phyloP scores from a whole-genome alignment of 805 yeast genomes.

The Starmerella davenportii region DNA sequence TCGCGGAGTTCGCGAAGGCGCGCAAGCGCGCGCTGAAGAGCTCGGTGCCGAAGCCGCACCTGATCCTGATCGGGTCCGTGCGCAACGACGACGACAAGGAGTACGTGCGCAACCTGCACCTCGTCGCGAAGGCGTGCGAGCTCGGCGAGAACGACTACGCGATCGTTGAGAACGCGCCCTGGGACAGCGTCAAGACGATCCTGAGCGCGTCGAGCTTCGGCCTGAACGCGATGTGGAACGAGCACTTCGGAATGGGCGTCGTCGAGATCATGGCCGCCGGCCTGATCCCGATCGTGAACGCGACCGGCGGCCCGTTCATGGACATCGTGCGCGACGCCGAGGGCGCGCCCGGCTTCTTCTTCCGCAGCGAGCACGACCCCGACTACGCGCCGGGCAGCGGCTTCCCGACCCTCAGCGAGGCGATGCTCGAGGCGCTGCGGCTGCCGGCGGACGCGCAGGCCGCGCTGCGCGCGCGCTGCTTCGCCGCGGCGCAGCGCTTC shows the following conservation, averaged over 20 bases:
- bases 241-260: slow-evolving; percentile 94
- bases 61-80: slow-evolving; percentile 71
- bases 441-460: slow-evolving; percentile 25
- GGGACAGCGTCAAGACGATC: slow-evolving; percentile 38
- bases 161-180: slow-evolving; percentile 59
- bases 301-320: slow-evolving; percentile 82
- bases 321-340: slow-evolving; percentile 55
- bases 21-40: slow-evolving; percentile 6
- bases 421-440: slow-evolving; percentile 30
- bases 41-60: slow-evolving; percentile 28
- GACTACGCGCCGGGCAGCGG: slow-evolving; percentile 29
- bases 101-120: slow-evolving; percentile 35
- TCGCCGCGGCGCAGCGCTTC: slow-evolving; percentile 31
- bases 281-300: slow-evolving; percentile 74
- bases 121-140: slow-evolving; percentile 26
- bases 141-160: slow-evolving; percentile 29
- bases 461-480: slow-evolving; percentile 30
- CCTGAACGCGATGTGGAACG: slow-evolving; percentile 97
- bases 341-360: slow-evolving; percentile 57
- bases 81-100: slow-evolving; percentile 48
- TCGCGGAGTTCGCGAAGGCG: slow-evolving; percentile 45
- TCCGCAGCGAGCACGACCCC: slow-evolving; percentile 53
- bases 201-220: slow-evolving; percentile 51
- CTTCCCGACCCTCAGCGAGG: slow-evolving; percentile 34
- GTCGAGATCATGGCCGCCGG: slow-evolving; percentile 86